Base-by-base conservation (phyloP, 2,329 filamentous ascomycete species). In the Alternaria panax region DNA sequence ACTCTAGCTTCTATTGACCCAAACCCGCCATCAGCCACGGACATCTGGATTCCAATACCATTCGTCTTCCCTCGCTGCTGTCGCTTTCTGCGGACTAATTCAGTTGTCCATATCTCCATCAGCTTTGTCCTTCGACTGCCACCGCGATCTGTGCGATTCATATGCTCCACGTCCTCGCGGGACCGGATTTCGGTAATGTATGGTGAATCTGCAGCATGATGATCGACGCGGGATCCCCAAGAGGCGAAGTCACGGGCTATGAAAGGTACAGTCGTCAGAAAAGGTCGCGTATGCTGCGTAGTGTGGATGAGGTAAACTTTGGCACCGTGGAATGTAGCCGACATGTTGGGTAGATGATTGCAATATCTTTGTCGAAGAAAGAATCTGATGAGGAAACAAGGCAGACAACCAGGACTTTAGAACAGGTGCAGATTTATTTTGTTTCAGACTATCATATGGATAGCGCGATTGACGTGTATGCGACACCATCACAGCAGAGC, bases 41-140 rank as follows among this genome's bases (percentile, higher is more conserved):
- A n/a, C 18, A 11, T 51, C 16, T 54, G 24, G 4, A 27, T 24
- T 8, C 27, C 51, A 3, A 20, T 14, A 8, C 12, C 24, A 24
- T 2, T 12, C 7, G n/a, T 11, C 9, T 38, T 27, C 11, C 22
- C 30, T 24, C 32, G 40, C 2, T 40, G 46, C 28, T 55, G 54
- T 27, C 47, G 30, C 32, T 62, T 67, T 9, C 62, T 48, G 2
- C 30, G 25, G 0, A 68, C 36, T 4, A 65, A 41, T 43, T 68
- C 67, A 9, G 52, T 53, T 9, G 63, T 65, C 67, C 63, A 69
- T 16, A 69, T 58, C 36, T 63, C 65, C 58, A 66, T 66, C 14
- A 69, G 7, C 25, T 61, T 57, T 3, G 56, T 51, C 32, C 61
- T 51, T n/a, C 54, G 55, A 32, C 57, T 59, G 20, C 25, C 38